Evolutionary conservation across 768 basidiomycete genomes (phyloP), one percentile per base, ranked within the genome.

Genomic region (Kwoniella dejecticola): DNA sequence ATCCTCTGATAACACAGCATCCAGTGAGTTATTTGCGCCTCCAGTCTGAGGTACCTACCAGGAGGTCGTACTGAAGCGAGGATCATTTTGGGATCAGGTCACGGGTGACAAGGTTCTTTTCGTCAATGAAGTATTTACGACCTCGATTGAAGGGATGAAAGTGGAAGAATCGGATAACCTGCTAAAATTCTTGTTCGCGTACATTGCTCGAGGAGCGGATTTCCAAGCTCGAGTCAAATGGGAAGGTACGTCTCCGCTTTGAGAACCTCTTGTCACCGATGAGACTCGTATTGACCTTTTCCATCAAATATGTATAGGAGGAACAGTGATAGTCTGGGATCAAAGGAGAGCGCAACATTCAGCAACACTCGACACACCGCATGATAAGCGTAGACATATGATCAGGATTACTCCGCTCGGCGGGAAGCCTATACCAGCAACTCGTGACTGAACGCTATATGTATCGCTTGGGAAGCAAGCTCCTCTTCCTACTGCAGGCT

Each of bases 161-260:
- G 31, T 27, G 10, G 61, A 62, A 29, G 61, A 62, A 42, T 55
- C 52, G 11, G 47, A 62, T 13, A n/a, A 48, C n/a, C 36, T 62
- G 23, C 41, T 62, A 26, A 47, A 42, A 40, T 62, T 55, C 33
- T 44, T 62, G 40, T 36, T 54, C 42, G 54, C 45, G 10, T 47
- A 62, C 40, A 36, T 55, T 27, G 46, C 53, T 15, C 21, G 46
- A 24, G 54, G 49, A 3, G 40, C 23, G 2, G 61, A 62, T 40
- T 62, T 55, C n/a, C 54, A 55, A 26, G 61, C 53, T 2, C 8
- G 61, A 38, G 27, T 44, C 11, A 56, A 56, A 36, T 62, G 61
- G 61, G 58, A 60, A 29, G 58, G 58, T 52, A 38, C 23, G 58
- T 59, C 19, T 36, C 7, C 7, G 15, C 33, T 36, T 36, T 7